Base-by-base conservation (phyloP, 2,329 filamentous ascomycete genomes). In the Microcyclospora tardicrescens region DNA sequence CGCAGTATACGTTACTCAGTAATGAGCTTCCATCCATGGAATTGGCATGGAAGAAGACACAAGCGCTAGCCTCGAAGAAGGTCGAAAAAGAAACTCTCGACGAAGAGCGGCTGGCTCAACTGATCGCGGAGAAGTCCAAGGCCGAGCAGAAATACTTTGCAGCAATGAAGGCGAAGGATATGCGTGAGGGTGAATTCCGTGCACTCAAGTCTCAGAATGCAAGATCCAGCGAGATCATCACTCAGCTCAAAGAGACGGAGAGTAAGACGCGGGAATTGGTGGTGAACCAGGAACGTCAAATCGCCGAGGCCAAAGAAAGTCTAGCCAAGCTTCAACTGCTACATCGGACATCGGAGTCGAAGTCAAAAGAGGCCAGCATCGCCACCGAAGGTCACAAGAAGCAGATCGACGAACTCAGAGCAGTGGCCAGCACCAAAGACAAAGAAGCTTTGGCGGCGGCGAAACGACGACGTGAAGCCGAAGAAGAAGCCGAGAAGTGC, bases 121-220 rank as follows among this genome's bases (percentile, higher is more conserved):
- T 93, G 14, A 76, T 75, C 31, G 84, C 85, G 0, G 86, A 98
- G 62, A 98, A 98, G 66, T 79, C 81, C 47, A 96, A 95, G 61
- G 89, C 89, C 1, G 91, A 98, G 55, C 89, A 96, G 56, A 96
- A 96, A 62, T 98, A 93, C 58, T 96, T 96, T 60, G 84, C 84
- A 1, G 85, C 87, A 8, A 86, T 93, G 70, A 95, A 94, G 58
- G 81, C 87, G 50, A 93, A 89, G 55, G 89, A 96, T 54, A 79
- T 82, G 33, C 74, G 85, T 36, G 81, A 86, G 41, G 71, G 75
- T 42, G 89, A 96, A 62, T 79, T 93, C 34, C 73, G 83, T 49
- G 74, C 79, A 3, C 66, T 95, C 41, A 78, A 85, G 43, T 71
- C 77, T 44, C 87, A 96, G 59, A 93, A 89, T 55, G 72, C 75